These are phyloP conservation scores for Fusarium drepaniforme DNA, from an alignment of 2,329 filamentous ascomycete species.

Conservation along the genomic window DNA sequence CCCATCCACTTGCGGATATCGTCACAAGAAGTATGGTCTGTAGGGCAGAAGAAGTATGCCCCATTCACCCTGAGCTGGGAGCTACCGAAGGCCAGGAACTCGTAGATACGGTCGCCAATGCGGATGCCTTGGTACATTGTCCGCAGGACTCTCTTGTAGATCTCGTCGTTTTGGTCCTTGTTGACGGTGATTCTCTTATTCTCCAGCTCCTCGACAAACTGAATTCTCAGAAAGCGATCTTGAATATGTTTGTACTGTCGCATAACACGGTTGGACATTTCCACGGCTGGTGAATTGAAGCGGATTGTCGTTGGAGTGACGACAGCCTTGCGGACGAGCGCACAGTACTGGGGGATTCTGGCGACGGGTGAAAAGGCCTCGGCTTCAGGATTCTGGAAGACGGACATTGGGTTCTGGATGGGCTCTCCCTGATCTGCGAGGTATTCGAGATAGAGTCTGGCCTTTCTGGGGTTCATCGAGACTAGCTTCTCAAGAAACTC, in stretches of 20 bases:
- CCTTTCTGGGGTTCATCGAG: conserved; percentile 58
- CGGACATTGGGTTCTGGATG: conserved; percentile 77
- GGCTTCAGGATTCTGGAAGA: conserved; percentile 72
- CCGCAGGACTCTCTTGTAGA: conserved; percentile 81
- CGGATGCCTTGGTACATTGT: conserved; percentile 82
- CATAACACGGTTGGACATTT: conserved; percentile 89
- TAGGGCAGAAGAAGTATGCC: conserved; percentile 91
- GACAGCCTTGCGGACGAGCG: conserved; percentile 79
- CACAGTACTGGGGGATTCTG: conserved; percentile 78
- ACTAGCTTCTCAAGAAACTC: conserved; percentile 77
- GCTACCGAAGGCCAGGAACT: conserved; percentile 95
- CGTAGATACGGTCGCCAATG: conserved; percentile 84
- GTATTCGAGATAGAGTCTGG: conserved; percentile 79
- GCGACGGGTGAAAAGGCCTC: conserved; percentile 59
- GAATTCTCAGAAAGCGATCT: conserved; percentile 89
- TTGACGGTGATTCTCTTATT: conserved; percentile 68
- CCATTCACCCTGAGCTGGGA: conserved; percentile 94
- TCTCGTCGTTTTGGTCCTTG: conserved; percentile 70
- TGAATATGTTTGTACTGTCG: conserved; percentile 75
- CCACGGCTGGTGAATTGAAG: conserved; percentile 81
- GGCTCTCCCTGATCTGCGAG: conserved; percentile 73
- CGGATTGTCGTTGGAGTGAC: conserved; percentile 89
- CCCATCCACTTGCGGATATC: conserved; percentile 91
- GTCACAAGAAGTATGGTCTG: conserved; percentile 74
- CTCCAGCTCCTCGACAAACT: conserved; percentile 85